phyloP scores from a whole-genome alignment of 1,139 yeast species.

The Debaryomyces fabryi region DNA sequence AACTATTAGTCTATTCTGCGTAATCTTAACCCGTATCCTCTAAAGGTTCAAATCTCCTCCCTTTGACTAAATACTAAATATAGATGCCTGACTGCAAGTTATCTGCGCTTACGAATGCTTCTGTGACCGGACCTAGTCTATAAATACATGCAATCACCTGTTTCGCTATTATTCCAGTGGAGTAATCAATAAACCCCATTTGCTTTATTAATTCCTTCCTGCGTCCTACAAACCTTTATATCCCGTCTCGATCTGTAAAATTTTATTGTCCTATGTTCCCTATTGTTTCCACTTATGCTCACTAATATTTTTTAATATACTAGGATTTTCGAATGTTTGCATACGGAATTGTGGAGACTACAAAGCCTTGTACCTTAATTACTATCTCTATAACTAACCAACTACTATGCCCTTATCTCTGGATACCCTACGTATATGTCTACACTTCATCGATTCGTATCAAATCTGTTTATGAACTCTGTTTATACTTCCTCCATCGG shows the following conservation, averaged over 20 bases:
- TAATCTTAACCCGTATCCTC: too few relatives aligned
- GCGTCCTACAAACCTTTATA: neutral
- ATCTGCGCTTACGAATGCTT: neutral
- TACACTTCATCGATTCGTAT: neutral
- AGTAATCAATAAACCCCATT: neutral
- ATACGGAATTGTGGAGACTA: neutral
- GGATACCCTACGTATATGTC: neutral
- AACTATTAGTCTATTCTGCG: neutral
- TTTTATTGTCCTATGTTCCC: neutral
- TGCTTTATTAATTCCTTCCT: neutral
- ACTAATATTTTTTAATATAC: constrained; percentile 1
- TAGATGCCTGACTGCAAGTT: neutral
- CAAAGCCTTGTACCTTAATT: neutral
- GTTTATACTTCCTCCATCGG: neutral
- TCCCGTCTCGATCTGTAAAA: neutral
- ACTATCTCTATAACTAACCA: neutral
- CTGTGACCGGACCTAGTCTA: neutral
- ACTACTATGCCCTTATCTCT: neutral
- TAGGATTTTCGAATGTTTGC: neutral
- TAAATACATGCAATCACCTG: neutral
- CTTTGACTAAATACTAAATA: neutral
- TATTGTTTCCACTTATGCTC: neutral
- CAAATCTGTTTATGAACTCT: neutral
- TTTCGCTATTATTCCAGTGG: neutral
- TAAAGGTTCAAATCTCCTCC: neutral